phyloP scores from a whole-genome alignment of 78 protist species.

The Dictyostelium brefeldianum region DNA sequence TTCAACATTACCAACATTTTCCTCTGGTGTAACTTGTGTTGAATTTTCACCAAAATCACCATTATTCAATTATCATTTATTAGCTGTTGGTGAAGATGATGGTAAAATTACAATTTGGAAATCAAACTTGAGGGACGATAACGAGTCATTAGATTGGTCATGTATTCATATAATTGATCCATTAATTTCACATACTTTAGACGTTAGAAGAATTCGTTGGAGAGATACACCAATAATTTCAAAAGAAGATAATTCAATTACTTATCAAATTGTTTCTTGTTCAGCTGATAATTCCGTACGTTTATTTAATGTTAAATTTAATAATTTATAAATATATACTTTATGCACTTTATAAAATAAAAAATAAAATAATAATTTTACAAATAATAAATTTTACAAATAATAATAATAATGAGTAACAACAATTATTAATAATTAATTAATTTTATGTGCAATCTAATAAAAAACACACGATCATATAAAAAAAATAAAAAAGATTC shows the following conservation, averaged over 20 bases:
- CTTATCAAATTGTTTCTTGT: constrained; percentile 45
- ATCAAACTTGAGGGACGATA: not conserved
- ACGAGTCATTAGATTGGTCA: constrained; percentile 32
- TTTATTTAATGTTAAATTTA: constrained; percentile 46
- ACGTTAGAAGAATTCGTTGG: constrained; percentile 81
- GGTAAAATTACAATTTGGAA: constrained; percentile 82
- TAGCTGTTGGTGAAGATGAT: constrained; percentile 84
- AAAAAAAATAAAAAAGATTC: too few species aligned
- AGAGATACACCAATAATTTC: constrained; percentile 22
- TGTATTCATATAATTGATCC: constrained; percentile 22
- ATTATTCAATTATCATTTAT: not conserved
- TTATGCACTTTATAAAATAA: too few species aligned
- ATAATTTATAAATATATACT: not conserved
- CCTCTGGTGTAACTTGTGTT: constrained; percentile 72
- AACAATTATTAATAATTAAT: too few species aligned
- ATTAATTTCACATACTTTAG: constrained; percentile 26
- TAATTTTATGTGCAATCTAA: too few species aligned
- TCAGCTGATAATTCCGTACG: constrained; percentile 46
- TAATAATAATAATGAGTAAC: too few species aligned
- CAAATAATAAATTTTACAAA: too few species aligned
- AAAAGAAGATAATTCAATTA: not conserved
- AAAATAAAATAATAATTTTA: too few species aligned
- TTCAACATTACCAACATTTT: constrained; percentile 43
- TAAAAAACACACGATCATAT: too few species aligned
- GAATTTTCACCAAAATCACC: constrained; percentile 52